Conservation (phyloP, 2,329 filamentous ascomycete species). For the Fusarium equiseti region DNA sequence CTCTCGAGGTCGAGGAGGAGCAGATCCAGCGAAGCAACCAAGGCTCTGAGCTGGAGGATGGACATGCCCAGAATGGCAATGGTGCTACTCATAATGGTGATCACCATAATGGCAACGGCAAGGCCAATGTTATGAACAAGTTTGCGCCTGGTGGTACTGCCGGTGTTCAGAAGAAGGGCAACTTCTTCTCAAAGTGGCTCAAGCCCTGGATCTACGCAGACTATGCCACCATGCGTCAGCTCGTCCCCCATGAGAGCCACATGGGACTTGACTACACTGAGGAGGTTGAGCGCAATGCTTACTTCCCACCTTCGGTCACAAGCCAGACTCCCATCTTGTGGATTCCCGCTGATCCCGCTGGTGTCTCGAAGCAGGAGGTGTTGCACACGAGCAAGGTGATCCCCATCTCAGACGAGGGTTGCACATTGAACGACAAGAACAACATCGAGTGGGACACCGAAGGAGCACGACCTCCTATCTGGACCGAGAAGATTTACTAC, state of each 20-base stretch:
- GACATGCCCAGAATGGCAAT: slow-evolving; percentile 28
- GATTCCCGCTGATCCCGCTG: slow-evolving; percentile 78
- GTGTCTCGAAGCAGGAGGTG: slow-evolving; percentile 79
- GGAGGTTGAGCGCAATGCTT: slow-evolving; percentile 74
- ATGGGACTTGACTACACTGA: slow-evolving; percentile 67
- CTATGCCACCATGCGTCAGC: slow-evolving; percentile 76
- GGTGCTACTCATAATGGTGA: slow-evolving; percentile 22
- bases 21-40: slow-evolving; percentile 51
- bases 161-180: slow-evolving; percentile 60
- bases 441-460: slow-evolving; percentile 58
- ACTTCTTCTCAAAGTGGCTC: slow-evolving; percentile 70
- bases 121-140: slow-evolving; percentile 40
- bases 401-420: slow-evolving; percentile 78
- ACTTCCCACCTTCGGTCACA: slow-evolving; percentile 77
- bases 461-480: slow-evolving; percentile 58
- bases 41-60: slow-evolving; percentile 46
- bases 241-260: slow-evolving; percentile 72
- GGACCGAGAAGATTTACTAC: slow-evolving; percentile 60
- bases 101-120: slow-evolving; percentile 2
- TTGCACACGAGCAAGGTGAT: slow-evolving; percentile 74
- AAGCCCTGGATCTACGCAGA: slow-evolving; percentile 82
- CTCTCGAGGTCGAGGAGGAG: slow-evolving; percentile 60
- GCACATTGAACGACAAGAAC: slow-evolving; percentile 75
- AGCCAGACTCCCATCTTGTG: slow-evolving; percentile 74
- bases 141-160: slow-evolving; percentile 40